A percentile compares a stretch with the other conserved stretches of the same genome.
These are phyloP conservation scores for Babesia ovata DNA, from an alignment of 169 alveolate genomes.

Conservation along the genomic window DNA sequence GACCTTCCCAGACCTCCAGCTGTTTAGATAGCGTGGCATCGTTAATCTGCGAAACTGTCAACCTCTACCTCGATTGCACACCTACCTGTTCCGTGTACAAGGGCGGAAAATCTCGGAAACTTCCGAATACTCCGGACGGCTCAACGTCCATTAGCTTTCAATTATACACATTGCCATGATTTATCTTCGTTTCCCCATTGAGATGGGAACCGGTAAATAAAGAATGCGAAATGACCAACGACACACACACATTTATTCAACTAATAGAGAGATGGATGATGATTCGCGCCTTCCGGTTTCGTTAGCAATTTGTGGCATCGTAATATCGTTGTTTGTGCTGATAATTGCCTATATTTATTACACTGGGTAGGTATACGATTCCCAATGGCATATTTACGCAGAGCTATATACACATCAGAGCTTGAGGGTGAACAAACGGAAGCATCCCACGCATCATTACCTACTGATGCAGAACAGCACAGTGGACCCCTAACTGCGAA, in stretches of 20 bases:
- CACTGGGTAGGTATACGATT: background rate
- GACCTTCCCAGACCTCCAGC: slow-evolving; percentile 58
- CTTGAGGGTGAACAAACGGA: background rate
- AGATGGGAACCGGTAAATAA: background rate
- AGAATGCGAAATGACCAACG: background rate
- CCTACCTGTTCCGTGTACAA: slow-evolving; percentile 69
- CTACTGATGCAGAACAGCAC: slow-evolving; percentile 40
- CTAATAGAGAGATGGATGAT: slow-evolving; percentile 4
- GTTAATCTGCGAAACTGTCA: slow-evolving; percentile 37
- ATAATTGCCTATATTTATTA: background rate
- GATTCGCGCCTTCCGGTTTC: slow-evolving; percentile 9
- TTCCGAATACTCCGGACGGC: slow-evolving; percentile 9
- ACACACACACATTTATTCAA: slow-evolving; percentile 1
- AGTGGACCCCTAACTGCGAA: slow-evolving; percentile 42
- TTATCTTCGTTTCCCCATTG: slow-evolving; percentile 5
- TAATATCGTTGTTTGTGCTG: background rate
- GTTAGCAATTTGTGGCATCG: slow-evolving; percentile 1
- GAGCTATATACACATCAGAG: background rate
- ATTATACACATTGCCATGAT: background rate
- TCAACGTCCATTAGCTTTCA: slow-evolving; percentile 1
- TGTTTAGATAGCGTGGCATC: slow-evolving; percentile 57
- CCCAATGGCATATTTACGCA: background rate
- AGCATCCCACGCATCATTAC: background rate
- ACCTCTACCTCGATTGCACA: no score
- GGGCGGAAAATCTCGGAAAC: slow-evolving; percentile 58